A percentile compares a stretch with the other conserved stretches of the same genome.
phyloP scores from a whole-genome alignment of 306 rosid species.

The Corylus americana region DNA sequence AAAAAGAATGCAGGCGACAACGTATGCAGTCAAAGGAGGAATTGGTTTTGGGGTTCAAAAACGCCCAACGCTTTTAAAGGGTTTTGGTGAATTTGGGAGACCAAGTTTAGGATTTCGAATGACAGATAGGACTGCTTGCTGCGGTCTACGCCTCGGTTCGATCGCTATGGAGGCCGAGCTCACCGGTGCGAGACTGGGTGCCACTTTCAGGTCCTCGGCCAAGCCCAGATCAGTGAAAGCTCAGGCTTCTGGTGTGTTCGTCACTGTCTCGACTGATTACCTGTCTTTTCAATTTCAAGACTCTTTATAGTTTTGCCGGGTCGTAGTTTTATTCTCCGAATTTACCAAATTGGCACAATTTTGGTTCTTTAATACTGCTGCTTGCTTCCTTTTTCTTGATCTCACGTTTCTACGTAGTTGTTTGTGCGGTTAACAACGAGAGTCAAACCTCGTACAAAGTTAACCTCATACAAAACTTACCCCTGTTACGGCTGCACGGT shows the following conservation, averaged over 20 bases:
- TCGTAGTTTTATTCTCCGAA: background rate
- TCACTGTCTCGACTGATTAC: slow-evolving; percentile 10
- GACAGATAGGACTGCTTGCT: slow-evolving; percentile 43
- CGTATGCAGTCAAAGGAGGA: slow-evolving; percentile 45
- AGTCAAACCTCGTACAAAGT: background rate
- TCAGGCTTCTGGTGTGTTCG: slow-evolving; percentile 66
- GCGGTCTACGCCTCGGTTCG: slow-evolving; percentile 50
- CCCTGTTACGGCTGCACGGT: background rate
- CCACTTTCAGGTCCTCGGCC: slow-evolving; percentile 49
- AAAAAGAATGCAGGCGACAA: slow-evolving; percentile 66
- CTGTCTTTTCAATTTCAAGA: slow-evolving; percentile 5
- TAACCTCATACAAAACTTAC: background rate
- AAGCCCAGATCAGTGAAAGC: slow-evolving; percentile 59
- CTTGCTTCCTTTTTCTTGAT: background rate
- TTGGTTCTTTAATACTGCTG: background rate
- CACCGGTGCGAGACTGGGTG: slow-evolving; percentile 32
- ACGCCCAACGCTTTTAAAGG: slow-evolving; percentile 33
- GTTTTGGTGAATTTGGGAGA: slow-evolving; percentile 42
- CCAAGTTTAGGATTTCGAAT: slow-evolving; percentile 41
- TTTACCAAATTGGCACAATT: background rate
- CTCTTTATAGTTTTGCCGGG: background rate
- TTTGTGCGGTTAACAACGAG: background rate
- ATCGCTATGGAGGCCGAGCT: slow-evolving; percentile 57
- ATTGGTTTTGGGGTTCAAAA: slow-evolving; percentile 48
- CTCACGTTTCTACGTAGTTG: background rate